Evolutionary conservation across 1,139 yeast genomes (phyloP).

Genomic region (Yamadazyma songkhlaensis): DNA sequence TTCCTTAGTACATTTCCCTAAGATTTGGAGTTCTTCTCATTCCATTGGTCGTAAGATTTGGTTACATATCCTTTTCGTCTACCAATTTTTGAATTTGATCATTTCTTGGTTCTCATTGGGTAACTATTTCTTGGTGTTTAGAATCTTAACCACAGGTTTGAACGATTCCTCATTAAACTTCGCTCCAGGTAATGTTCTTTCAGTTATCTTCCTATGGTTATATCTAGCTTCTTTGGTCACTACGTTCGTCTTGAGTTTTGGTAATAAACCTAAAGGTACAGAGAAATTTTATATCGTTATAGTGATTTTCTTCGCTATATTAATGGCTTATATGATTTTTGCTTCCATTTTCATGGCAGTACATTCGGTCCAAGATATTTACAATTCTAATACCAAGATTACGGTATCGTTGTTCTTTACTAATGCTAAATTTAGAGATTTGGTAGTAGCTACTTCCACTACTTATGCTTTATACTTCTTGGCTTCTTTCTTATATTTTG

Average conservation of each 20-base stretch:
- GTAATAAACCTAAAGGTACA: slow-evolving; percentile 93
- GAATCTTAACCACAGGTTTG: slow-evolving; percentile 70
- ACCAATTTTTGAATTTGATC: slow-evolving; percentile 42
- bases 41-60: slow-evolving; percentile 39
- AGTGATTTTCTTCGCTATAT: slow-evolving; percentile 81
- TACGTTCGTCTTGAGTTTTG: slow-evolving; percentile 87
- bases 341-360: slow-evolving; percentile 51
- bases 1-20: slow-evolving; percentile 43
- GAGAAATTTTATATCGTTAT: slow-evolving; percentile 78
- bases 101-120: slow-evolving; percentile 83
- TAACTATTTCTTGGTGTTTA: slow-evolving; percentile 75
- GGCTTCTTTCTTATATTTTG: slow-evolving; percentile 46
- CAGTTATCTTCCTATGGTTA: slow-evolving; percentile 84
- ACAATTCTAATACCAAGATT: slow-evolving; percentile 25
- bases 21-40: slow-evolving; percentile 44
- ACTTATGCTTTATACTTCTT: slow-evolving; percentile 47
- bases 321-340: slow-evolving; percentile 90
- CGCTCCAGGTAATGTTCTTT: slow-evolving; percentile 72
- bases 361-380: slow-evolving; percentile 38
- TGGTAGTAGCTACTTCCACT: slow-evolving; percentile 47
- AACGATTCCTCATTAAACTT: slow-evolving; percentile 46
- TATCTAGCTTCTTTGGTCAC: slow-evolving; percentile 86
- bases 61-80: slow-evolving; percentile 42
- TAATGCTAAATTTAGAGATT: slow-evolving; percentile 44
- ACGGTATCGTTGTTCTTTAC: slow-evolving; percentile 39